Percentiles rank a stretch among this genome's conserved stretches.
These are phyloP conservation scores for Pneumocystis carinii DNA, from an alignment of 1,139 yeast genomes.

Conservation along the genomic window DNA sequence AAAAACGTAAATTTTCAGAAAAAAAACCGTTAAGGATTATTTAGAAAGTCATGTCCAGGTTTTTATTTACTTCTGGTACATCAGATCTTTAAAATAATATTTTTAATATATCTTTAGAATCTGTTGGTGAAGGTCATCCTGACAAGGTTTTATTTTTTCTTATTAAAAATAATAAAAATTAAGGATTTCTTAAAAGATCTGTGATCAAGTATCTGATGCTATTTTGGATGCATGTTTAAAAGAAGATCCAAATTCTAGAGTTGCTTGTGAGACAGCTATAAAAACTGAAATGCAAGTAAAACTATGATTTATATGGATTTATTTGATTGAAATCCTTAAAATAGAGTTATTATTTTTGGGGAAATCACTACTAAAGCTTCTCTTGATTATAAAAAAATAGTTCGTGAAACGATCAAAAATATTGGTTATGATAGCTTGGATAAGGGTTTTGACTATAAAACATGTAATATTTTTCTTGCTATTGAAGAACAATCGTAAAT, in stretches of 20 bases:
- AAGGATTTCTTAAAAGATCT: constrained; percentile 42
- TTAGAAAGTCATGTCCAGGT: neutral
- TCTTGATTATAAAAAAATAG: constrained; percentile 89
- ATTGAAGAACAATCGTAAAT: constrained; percentile 68
- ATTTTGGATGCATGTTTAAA: constrained; percentile 93
- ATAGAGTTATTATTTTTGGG: constrained; percentile 95
- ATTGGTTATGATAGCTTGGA: constrained; percentile 94
- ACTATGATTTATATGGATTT: neutral
- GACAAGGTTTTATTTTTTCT: neutral
- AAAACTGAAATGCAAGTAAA: constrained; percentile 51
- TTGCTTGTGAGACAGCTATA: constrained; percentile 97
- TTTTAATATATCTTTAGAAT: neutral
- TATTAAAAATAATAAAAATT: neutral
- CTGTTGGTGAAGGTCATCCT: neutral
- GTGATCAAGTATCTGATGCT: constrained; percentile 98
- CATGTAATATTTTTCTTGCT: constrained; percentile 97
- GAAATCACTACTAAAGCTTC: constrained; percentile 95
- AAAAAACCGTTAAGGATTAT: neutral
- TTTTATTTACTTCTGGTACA: neutral
- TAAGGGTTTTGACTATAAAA: constrained; percentile 97
- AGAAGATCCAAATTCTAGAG: constrained; percentile 93
- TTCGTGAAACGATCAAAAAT: constrained; percentile 96
- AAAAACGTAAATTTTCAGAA: neutral
- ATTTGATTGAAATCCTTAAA: neutral
- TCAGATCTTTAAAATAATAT: neutral